Percentiles rank a stretch among this genome's conserved stretches.
These are phyloP conservation scores for Rubroboletus pulcherrimus DNA, from an alignment of 768 basidiomycete genomes.

Conservation along the genomic window DNA sequence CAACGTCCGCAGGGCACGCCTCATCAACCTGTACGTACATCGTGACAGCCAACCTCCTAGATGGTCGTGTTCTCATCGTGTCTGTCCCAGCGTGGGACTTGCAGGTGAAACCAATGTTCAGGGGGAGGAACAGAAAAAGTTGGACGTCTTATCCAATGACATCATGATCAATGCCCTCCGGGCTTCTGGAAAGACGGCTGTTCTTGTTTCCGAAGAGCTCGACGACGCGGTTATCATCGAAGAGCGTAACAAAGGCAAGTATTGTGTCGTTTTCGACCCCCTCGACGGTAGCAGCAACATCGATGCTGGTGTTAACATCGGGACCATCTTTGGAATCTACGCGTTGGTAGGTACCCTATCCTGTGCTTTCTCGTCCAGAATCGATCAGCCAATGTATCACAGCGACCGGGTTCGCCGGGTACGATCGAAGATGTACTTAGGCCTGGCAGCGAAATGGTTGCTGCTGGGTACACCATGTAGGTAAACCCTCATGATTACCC, in stretches of 20 bases:
- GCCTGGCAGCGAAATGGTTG: conserved; percentile 96
- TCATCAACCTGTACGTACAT: conserved; percentile 87
- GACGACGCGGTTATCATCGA: conserved; percentile 92
- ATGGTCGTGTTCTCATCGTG: neutral
- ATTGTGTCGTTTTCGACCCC: conserved; percentile 98
- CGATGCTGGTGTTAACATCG: conserved; percentile 97
- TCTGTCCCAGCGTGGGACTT: conserved; percentile 74
- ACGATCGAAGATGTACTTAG: conserved; percentile 83
- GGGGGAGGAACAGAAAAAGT: conserved; percentile 99
- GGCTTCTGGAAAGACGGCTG: conserved; percentile 94
- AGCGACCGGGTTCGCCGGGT: conserved; percentile 79
- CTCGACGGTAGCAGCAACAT: conserved; percentile 96
- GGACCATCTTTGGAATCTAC: conserved; percentile 97
- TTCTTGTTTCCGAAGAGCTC: conserved; percentile 94
- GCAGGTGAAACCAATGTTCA: conserved; percentile 96
- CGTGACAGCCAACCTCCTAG: neutral
- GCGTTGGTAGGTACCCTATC: conserved; percentile 58
- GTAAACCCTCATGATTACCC: conserved; percentile 22
- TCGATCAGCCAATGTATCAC: conserved; percentile 1
- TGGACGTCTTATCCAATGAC: conserved; percentile 96
- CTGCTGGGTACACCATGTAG: conserved; percentile 95
- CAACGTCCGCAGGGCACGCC: conserved; percentile 92
- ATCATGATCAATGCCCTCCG: conserved; percentile 98
- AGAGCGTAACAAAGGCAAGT: conserved; percentile 73
- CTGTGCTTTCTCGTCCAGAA: neutral